Evolutionary conservation across 1,284 basidiomycete genomes (phyloP).

Genomic region (Boletellus deceptivus): DNA sequence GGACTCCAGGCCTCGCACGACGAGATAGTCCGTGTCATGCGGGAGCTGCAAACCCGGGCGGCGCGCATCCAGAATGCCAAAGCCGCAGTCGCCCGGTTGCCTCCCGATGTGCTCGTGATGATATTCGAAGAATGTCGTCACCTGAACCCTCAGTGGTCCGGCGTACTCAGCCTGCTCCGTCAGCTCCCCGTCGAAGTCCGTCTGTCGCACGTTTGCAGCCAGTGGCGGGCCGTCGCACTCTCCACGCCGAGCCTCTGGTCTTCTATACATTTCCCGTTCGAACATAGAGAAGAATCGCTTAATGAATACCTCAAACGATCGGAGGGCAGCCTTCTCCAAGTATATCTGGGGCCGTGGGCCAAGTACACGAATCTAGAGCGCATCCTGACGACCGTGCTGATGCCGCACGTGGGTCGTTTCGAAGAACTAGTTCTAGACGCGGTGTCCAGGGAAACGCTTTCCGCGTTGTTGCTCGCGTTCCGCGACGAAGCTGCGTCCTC

Average conservation of each 20-base stretch:
- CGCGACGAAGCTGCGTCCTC: conserved; percentile 28
- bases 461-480: conserved; percentile 22
- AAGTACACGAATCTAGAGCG: conserved; percentile 32
- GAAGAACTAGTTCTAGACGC: conserved; percentile 31
- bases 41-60: conserved; percentile 28
- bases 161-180: conserved; percentile 33
- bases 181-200: conserved; percentile 34
- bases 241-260: conserved; percentile 33
- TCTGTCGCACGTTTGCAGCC: conserved; percentile 32
- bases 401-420: conserved; percentile 32
- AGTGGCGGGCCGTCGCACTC: conserved; percentile 34
- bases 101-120: conserved; percentile 31
- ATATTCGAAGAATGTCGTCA: conserved; percentile 35
- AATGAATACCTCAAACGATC: conserved; percentile 33
- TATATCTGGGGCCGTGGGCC: conserved; percentile 35
- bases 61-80: conserved; percentile 32
- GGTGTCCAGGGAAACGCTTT: conserved; percentile 32
- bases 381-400: conserved; percentile 21
- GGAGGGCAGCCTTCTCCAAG: conserved; percentile 28
- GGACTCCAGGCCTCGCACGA: conserved; percentile 34
- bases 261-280: conserved; percentile 31
- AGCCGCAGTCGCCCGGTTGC: conserved; percentile 29
- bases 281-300: conserved; percentile 30
- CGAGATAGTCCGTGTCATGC: conserved; percentile 26
- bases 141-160: conserved; percentile 32